Evolutionary conservation across 108 stramenopile genomes (phyloP).

Genomic region (Skeletonema marinoi): DNA sequence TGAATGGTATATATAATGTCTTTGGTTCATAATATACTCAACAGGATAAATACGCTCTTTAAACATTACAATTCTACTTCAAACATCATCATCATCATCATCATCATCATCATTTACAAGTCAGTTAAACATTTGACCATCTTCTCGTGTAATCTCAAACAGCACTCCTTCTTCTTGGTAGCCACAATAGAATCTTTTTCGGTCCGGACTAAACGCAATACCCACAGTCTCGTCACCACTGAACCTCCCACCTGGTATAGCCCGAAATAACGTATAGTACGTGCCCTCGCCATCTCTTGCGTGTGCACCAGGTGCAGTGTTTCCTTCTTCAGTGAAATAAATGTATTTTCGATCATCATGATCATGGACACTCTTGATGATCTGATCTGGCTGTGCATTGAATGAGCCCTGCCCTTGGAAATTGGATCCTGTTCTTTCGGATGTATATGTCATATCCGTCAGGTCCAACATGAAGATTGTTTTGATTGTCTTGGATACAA

Average conservation of each 20-base stretch:
- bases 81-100: no score
- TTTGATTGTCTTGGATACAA: constrained; percentile 35
- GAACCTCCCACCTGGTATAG: background rate
- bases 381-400: constrained; percentile 50
- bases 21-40: no score
- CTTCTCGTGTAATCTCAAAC: background rate
- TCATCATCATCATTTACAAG: no score
- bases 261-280: constrained; percentile 35
- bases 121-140: background rate
- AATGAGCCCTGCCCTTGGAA: constrained; percentile 18
- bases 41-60: no score
- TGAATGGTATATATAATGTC: no score
- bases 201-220: constrained; percentile 59
- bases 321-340: constrained; percentile 63
- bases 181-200: constrained; percentile 14
- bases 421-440: background rate
- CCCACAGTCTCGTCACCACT: constrained; percentile 56
- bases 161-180: constrained; percentile 8
- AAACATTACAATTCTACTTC: no score
- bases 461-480: constrained; percentile 38
- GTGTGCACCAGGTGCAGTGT: constrained; percentile 30
- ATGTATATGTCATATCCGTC: constrained; percentile 4
- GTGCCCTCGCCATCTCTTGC: constrained; percentile 17
- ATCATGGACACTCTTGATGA: constrained; percentile 8
- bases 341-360: constrained; percentile 15